phyloP scores from a whole-genome alignment of 1,284 basidiomycete genomes.

The Apiotrichum siamense region DNA sequence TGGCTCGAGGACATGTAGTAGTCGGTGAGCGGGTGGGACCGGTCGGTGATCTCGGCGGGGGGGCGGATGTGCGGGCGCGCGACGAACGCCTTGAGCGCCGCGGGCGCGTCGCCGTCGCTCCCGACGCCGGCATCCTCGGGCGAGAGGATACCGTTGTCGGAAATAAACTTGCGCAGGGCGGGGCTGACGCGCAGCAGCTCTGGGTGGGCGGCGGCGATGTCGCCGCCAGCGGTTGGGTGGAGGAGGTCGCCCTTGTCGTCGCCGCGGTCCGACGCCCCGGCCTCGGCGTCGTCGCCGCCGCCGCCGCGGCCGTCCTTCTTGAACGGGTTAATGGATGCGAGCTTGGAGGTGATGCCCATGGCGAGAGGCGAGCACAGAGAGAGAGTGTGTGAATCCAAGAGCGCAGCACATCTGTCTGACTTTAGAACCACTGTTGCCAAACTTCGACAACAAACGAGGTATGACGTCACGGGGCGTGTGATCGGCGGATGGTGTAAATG shows the following conservation, averaged over 20 bases:
- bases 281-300: not conserved
- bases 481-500: no score
- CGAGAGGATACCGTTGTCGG: slow-evolving; percentile 5
- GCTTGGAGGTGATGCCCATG: no score
- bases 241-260: slow-evolving; percentile 9
- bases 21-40: slow-evolving; percentile 64
- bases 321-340: no score
- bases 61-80: slow-evolving; percentile 7
- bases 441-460: no score
- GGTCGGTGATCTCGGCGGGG: slow-evolving; percentile 7
- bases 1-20: slow-evolving; percentile 93
- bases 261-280: slow-evolving; percentile 3
- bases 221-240: slow-evolving; percentile 8
- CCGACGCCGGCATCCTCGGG: slow-evolving; percentile 1
- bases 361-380: no score
- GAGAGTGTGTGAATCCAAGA: no score
- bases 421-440: no score
- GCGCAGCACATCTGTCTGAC: no score
- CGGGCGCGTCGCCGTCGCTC: not conserved
- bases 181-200: slow-evolving; percentile 8
- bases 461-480: no score
- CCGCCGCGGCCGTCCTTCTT: no score
- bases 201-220: not conserved
- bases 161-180: slow-evolving; percentile 8
- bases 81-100: slow-evolving; percentile 6